A percentile compares a stretch with the other conserved stretches of the same genome.
These are phyloP conservation scores for Ramularia endophylla DNA, from an alignment of 2,329 filamentous ascomycete species.

Conservation along the genomic window DNA sequence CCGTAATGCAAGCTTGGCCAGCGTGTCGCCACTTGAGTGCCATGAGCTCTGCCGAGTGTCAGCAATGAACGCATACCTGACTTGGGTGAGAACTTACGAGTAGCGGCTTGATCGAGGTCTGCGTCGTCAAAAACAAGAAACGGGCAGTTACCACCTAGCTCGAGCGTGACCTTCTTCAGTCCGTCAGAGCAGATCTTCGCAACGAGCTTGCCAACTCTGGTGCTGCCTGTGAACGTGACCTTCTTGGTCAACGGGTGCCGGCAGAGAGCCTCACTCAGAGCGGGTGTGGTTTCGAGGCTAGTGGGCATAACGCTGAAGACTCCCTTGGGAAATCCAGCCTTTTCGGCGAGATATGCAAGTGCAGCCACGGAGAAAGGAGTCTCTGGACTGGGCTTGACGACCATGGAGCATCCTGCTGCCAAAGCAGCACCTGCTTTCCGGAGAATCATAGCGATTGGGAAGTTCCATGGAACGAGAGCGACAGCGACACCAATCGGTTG, in stretches of 20 bases:
- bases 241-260: constrained; percentile 56
- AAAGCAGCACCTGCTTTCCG: constrained; percentile 63
- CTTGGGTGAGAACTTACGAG: constrained; percentile 30
- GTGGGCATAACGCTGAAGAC: constrained; percentile 59
- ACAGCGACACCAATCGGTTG: constrained; percentile 65
- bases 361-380: constrained; percentile 54
- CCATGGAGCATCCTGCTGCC: constrained; percentile 68
- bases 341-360: constrained; percentile 48
- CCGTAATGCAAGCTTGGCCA: constrained; percentile 60
- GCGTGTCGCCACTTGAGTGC: constrained; percentile 53
- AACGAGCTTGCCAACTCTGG: constrained; percentile 57
- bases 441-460: constrained; percentile 50
- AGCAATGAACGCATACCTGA: constrained; percentile 2
- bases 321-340: constrained; percentile 54
- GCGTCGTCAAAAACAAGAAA: constrained; percentile 61
- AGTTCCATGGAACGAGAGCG: constrained; percentile 69
- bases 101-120: constrained; percentile 51
- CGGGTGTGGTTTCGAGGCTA: constrained; percentile 49
- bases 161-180: constrained; percentile 59
- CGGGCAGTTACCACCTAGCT: constrained; percentile 60
- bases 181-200: constrained; percentile 55
- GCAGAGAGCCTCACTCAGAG: constrained; percentile 50
- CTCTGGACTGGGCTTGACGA: constrained; percentile 66
- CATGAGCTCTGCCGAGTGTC: constrained; percentile 33
- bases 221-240: constrained; percentile 56